Conservation (phyloP, 202 grass and related monocot species). For the Brachypodium distachyon region DNA sequence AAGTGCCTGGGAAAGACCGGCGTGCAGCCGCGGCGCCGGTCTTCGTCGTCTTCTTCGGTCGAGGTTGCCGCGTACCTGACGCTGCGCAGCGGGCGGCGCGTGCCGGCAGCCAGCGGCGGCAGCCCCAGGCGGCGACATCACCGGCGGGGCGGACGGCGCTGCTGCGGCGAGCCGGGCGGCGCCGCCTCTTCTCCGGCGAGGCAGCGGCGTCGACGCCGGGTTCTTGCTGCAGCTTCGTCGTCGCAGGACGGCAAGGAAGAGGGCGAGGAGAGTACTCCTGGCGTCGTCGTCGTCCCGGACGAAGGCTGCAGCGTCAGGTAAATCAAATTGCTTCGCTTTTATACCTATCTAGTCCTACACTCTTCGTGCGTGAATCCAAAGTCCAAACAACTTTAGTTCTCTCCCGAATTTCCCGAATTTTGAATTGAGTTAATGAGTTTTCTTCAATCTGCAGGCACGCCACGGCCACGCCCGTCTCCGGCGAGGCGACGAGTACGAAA, state of each 20-base stretch:
- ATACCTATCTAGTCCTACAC: too few relatives aligned
- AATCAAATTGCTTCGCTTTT: not conserved
- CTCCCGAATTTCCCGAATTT: not conserved
- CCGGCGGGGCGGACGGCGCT: not conserved
- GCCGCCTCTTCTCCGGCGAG: not conserved
- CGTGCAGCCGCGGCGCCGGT: not conserved
- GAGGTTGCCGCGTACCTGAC: not conserved
- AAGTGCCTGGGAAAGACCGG: constrained; percentile 31
- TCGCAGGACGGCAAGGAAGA: not conserved
- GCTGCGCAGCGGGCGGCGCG: constrained; percentile 23
- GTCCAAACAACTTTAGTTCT: not conserved
- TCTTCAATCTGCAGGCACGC: not conserved
- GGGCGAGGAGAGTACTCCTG: not conserved
- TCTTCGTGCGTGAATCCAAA: not conserved
- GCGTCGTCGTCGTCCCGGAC: not conserved
- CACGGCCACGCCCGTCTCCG: not conserved
- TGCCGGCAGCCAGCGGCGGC: not conserved
- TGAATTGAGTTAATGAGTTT: not conserved
- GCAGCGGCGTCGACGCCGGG: not conserved
- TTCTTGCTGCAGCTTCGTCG: not conserved
- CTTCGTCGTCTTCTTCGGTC: too few relatives aligned
- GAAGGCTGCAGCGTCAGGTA: not conserved
- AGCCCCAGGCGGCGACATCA: not conserved
- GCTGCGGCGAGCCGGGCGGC: not conserved
- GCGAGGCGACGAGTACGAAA: not conserved